Base-by-base conservation (phyloP, 345 rosid species). In the Linum tenue region DNA sequence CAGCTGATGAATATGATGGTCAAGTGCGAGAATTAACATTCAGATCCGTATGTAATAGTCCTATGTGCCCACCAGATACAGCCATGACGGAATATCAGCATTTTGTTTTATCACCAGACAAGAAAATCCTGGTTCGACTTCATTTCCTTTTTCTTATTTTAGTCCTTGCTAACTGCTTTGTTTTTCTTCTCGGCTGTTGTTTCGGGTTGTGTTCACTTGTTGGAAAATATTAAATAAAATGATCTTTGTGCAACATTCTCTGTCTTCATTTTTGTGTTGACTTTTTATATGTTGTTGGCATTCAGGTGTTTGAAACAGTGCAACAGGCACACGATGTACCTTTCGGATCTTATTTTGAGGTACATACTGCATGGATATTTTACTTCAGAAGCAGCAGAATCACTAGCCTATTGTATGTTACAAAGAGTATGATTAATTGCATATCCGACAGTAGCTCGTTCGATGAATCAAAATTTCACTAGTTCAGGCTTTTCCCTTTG, bases 21-120 rank as follows among this genome's bases (percentile, higher is more conserved):
- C 92, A 88, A 86, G 97, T 94, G 56, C 85, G 97, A 76, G 99
- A 94, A 79, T 82, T 90, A 59, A 94, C 85, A 67, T 88, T 84
- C 74, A 84, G 96, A 81, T 76, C 89, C 50, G 72, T 77, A 31
- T 94, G 99, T 73, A 84, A 76, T 76, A 94, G 88, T 81, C 99
- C 99, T 44, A 88, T 94, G 97, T 90, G 99, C 77, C 97, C 99
- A 22, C 97, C 96, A 39, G 97, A 94, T 82, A 90, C 95, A 60
- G 96, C 90, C 70, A 87, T 94, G 88, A 85, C 99, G 3, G 97
- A 94, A 81, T 90, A 85, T 77, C 99, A 94, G 79, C 97, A 88
- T 70, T 76, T 62, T 70, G 95, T 84, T 77, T 67, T 87, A 64
- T 84, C 97, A 65, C 68, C 86, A 63, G 96, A 94, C 69, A 90